Evolutionary conservation across 1,139 yeast genomes (phyloP), one percentile per base, ranked within the genome.

Genomic region (Taphrina deformans): DNA sequence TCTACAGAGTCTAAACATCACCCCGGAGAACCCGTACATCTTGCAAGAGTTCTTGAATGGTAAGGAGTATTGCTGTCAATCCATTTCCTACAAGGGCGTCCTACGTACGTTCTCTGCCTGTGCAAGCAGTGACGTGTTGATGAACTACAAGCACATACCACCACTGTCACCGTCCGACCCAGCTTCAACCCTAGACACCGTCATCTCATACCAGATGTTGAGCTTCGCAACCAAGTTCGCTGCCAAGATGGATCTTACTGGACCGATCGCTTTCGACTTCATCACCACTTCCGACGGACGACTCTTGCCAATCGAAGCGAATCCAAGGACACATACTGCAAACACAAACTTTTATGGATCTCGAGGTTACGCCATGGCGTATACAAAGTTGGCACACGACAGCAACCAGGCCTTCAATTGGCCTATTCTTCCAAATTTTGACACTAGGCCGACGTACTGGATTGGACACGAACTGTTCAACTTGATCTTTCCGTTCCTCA

Each of bases 251-350:
- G 29, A 55, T 14, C 41, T 55, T 18, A 55, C 61, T 12, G 61
- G 61, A 18, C 61, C 51, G 3, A 55, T 55, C n/a, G 51, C 61
- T 9, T 55, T 55, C 29, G 61, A 55, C 44, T 55, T 55, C 16
- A 41, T 55, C 26, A 45, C 51, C 21, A 55, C 52, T 10, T 53
- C 58, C 14, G 61, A 55, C 27, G 61, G 61, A 3, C n/a, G 61
- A 21, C 24, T 55, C 12, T 21, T 55, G 26, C 61, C 61, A 10
- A 55, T 55, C 38, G 61, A 55, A 27, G 51, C 52, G 14, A 55
- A 55, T 44, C 61, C 61, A n/a, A 14, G 61, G 40, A 55, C 61
- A 14, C 61, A 55, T 44, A 55, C 61, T 6, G 61, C 61, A 31
- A 55, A 55, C 33, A 55, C 61, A 7, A 44, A 44, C 44, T 55